Evolutionary conservation across 495 filamentous ascomycete species (phyloP).

Genomic region (Aspergillus bertholletiae): DNA sequence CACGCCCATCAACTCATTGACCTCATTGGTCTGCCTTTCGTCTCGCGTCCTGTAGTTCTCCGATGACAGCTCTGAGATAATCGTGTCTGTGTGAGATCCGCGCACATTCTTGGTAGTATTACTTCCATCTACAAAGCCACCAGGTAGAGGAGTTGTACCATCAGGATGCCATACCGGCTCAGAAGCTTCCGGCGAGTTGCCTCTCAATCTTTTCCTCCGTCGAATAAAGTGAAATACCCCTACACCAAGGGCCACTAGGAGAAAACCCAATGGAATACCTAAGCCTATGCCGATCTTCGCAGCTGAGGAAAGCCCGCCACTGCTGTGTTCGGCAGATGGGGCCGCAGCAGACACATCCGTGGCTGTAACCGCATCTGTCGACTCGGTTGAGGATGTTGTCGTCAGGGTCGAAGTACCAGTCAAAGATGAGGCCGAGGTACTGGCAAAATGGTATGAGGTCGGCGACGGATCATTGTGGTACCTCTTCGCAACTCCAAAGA

Average conservation of each 20-base stretch:
- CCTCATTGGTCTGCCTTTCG: neutral
- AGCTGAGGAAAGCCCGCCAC: neutral
- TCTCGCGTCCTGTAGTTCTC: neutral
- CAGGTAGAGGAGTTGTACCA: neutral
- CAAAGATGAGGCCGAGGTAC: neutral
- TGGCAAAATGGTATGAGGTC: constrained; percentile 11
- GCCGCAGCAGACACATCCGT: neutral
- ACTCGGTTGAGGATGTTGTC: neutral
- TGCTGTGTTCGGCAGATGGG: neutral
- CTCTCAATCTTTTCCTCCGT: neutral
- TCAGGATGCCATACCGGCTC: neutral
- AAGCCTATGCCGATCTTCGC: neutral
- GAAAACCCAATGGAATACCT: neutral
- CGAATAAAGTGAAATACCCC: neutral
- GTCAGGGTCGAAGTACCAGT: neutral
- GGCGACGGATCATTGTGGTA: constrained; percentile 12
- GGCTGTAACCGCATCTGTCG: no score
- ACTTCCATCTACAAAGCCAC: neutral
- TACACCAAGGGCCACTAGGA: neutral
- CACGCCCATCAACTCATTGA: neutral
- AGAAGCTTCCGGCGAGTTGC: neutral
- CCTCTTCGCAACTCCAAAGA: constrained; percentile 13
- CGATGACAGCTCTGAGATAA: neutral
- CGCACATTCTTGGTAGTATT: neutral
- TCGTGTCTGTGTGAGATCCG: neutral